phyloP scores from a whole-genome alignment of 495 filamentous ascomycete genomes.

The Zalerion maritima region DNA sequence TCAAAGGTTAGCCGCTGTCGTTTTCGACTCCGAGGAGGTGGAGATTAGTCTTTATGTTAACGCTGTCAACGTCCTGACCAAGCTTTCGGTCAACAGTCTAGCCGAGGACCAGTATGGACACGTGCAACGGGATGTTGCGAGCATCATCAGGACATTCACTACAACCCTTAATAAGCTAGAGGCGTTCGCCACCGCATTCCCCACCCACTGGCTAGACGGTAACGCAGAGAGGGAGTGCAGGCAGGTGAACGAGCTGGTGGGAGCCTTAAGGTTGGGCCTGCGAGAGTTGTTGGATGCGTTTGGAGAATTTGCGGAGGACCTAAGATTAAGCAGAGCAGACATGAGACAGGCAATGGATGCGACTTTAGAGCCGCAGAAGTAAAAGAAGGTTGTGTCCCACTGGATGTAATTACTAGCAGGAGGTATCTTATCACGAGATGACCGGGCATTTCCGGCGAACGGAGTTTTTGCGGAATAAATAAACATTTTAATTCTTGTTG shows the following conservation, averaged over 20 bases:
- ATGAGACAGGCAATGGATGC: constrained; percentile 55
- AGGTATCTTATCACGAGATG: too few species aligned
- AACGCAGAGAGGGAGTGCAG: constrained; percentile 28
- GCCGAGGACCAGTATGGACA: constrained; percentile 77
- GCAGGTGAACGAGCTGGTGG: constrained; percentile 49
- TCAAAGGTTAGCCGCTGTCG: constrained; percentile 41
- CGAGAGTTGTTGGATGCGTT: constrained; percentile 49
- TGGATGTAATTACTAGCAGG: too few species aligned
- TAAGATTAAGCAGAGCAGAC: constrained; percentile 50
- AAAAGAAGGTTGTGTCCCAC: too few species aligned
- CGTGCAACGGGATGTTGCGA: constrained; percentile 63
- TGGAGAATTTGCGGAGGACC: constrained; percentile 49
- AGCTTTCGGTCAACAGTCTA: constrained; percentile 55
- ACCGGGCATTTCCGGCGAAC: too few species aligned
- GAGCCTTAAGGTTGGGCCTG: constrained; percentile 44
- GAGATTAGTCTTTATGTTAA: constrained; percentile 50
- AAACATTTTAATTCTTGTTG: too few species aligned
- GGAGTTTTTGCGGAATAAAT: too few species aligned
- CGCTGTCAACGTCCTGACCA: constrained; percentile 52
- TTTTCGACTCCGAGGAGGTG: constrained; percentile 55
- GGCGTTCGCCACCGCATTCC: constrained; percentile 42
- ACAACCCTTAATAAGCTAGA: constrained; percentile 53
- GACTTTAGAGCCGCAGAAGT: constrained; percentile 19
- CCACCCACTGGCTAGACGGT: constrained; percentile 74
- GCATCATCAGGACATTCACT: constrained; percentile 57